Base-by-base conservation (phyloP, 2,329 filamentous ascomycete genomes). In the Neoscytalidium dimidiatum region DNA sequence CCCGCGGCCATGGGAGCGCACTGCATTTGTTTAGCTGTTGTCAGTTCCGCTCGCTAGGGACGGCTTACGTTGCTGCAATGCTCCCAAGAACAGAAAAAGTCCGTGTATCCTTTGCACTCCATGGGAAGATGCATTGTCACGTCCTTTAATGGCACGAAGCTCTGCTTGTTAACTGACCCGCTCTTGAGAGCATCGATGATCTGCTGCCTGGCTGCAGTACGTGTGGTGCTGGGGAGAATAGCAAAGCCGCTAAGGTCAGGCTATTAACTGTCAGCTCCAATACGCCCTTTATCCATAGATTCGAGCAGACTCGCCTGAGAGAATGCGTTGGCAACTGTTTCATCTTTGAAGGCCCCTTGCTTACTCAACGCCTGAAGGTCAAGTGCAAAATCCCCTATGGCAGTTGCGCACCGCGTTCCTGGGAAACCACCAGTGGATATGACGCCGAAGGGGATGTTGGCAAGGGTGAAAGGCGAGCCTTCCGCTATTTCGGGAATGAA, bases 101-200 rank as follows among this genome's bases (percentile, higher is more conserved):
- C 87, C 49, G 80, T 84, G 69, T 87, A 89, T 38, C 85, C 86
- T 4, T 80, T 79, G 19, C 87, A 82, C 3, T 77, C 72, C 41
- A 90, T 74, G 0, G 87, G 88, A 0, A 89, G 70, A 69, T 88
- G 83, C 68, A 86, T 73, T 3, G 74, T 74, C 19, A 83, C 81
- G 33, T 78, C 71, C 43, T 74, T 67, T 17, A 86, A 68, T 29
- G 73, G 60, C 29, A 78, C 73, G 3, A 71, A 66, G 9, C 7
- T 48, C 0, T 26, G 21, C 0, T 43, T 49, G 3, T 62, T 38
- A 13, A 74, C 70, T 48, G 72, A 71, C 17, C 69, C 62, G 13
- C 71, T 66, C 5, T 71, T 67, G 6, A 74, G 52, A 70, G 4
- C 80, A 6, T 14, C 79, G 64, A 21, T 71, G 41, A 65, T 79